Evolutionary conservation across 2,329 filamentous ascomycete genomes (phyloP), one percentile per base, ranked within the genome.

Genomic region (Ilyonectria sp.): DNA sequence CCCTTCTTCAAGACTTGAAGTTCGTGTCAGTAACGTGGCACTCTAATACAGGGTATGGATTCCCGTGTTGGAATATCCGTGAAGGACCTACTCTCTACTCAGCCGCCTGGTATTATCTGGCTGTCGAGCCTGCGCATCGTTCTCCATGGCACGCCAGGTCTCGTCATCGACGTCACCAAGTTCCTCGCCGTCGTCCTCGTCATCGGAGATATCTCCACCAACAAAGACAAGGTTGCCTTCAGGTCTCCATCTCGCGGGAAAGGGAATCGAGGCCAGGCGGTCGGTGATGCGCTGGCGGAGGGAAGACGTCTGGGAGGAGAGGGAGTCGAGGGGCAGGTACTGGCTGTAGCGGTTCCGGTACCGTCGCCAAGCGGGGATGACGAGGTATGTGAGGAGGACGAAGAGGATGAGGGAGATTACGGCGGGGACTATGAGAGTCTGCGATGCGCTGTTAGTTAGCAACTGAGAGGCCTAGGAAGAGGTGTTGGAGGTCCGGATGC

Each of bases 361-460:
- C 63, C 86, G 88, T 54, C 89, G 90, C 87, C 92, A 93, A 67
- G 92, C 77, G 2, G 93, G 93, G 29, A 93, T 77, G 68, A 93
- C 75, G 73, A 91, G 81, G 78, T 90, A 93, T 63, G 89, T 91
- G 63, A 91, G 81, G 65, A 90, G 64, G 73, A 94, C 80, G 80
- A 93, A 95, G 71, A 94, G 82, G 68, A 88, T 80, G 54, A 94
- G 85, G 52, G 92, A 92, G 76, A 94, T 90, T 76, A 91, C 75
- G 60, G 92, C 92, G 37, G 93, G 92, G 70, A 93, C 82, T 74
- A 94, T 79, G 69, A 94, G 82, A 6, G 91, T 92, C 92, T 94
- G 75, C 7, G 49, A 74, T 55, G 59, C 76, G 64, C 77, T 63
- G 66, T 60, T 55, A 66, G 69, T 70, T 58, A 71, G 60, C 53